These are phyloP conservation scores for Pyrenula aspistea DNA, from an alignment of 495 filamentous ascomycete species.

Conservation along the genomic window DNA sequence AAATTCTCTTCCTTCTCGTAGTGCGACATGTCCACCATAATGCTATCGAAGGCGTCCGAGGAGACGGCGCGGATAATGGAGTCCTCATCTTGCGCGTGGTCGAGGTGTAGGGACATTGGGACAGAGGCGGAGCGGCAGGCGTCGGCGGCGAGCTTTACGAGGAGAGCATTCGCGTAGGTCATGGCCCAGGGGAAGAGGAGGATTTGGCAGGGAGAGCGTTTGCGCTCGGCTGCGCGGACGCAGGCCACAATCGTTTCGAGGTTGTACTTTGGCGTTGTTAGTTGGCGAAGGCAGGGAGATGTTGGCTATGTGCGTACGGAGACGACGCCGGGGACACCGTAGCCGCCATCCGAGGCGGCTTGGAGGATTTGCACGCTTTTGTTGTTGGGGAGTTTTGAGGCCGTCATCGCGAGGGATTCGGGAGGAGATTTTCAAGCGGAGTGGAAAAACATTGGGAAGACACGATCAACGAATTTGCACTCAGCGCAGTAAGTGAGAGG, in stretches of 20 bases:
- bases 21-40: constrained; percentile 65
- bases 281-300: background rate
- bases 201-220: constrained; percentile 54
- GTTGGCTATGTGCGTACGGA: constrained; percentile 39
- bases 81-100: constrained; percentile 53
- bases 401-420: background rate
- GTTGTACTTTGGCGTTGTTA: constrained; percentile 61
- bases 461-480: too few relatives aligned
- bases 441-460: too few relatives aligned
- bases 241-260: constrained; percentile 61
- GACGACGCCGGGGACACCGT: constrained; percentile 37
- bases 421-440: too few relatives aligned
- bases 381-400: constrained; percentile 32
- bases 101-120: constrained; percentile 54
- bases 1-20: constrained; percentile 66
- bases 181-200: constrained; percentile 67
- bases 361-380: constrained; percentile 49
- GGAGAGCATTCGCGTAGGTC: constrained; percentile 42
- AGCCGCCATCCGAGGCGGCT: constrained; percentile 44
- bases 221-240: constrained; percentile 54
- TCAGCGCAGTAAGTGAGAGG: too few relatives aligned
- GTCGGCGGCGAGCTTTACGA: constrained; percentile 42
- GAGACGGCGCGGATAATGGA: constrained; percentile 46
- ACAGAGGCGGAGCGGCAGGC: constrained; percentile 45
- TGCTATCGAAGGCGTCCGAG: constrained; percentile 48